phyloP scores from a whole-genome alignment of 805 yeast species.

The Cyberlindnera samutprakarnensis region DNA sequence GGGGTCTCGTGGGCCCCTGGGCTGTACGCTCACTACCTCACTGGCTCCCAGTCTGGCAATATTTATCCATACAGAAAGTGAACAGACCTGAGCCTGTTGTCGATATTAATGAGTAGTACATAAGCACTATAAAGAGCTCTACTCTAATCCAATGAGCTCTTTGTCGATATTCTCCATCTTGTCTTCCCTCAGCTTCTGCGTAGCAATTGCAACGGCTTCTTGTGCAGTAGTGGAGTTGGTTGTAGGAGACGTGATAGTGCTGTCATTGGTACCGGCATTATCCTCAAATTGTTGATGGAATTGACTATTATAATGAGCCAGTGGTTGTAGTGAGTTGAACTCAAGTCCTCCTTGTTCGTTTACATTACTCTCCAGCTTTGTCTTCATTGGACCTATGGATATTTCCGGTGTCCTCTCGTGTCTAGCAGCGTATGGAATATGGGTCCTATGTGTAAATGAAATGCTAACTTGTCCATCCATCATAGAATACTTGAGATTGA shows the following conservation, averaged over 20 bases:
- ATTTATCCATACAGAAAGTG: too few species aligned
- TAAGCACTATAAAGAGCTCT: too few species aligned
- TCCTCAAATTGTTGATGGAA: neutral
- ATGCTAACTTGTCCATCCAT: constrained; percentile 30
- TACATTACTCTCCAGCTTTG: neutral
- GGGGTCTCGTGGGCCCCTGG: too few species aligned
- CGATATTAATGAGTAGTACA: too few species aligned
- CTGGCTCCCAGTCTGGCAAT: too few species aligned
- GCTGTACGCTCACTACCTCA: too few species aligned
- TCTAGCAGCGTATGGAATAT: constrained; percentile 31
- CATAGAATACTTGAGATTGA: constrained; percentile 32
- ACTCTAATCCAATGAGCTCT: constrained; percentile 17
- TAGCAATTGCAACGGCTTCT: constrained; percentile 10
- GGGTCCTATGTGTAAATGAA: constrained; percentile 33
- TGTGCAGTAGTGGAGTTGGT: constrained; percentile 4
- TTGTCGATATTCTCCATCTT: constrained; percentile 19
- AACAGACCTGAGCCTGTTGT: too few species aligned
- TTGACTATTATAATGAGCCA: constrained; percentile 10
- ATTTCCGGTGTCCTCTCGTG: too few species aligned
- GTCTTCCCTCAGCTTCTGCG: constrained; percentile 2
- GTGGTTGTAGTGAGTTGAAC: too few species aligned
- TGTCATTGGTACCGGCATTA: neutral
- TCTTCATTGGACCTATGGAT: neutral
- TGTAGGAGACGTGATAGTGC: neutral
- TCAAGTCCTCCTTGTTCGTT: too few species aligned